Base-by-base conservation (phyloP, 2,329 filamentous ascomycete genomes). In the Phialophora macrospora region DNA sequence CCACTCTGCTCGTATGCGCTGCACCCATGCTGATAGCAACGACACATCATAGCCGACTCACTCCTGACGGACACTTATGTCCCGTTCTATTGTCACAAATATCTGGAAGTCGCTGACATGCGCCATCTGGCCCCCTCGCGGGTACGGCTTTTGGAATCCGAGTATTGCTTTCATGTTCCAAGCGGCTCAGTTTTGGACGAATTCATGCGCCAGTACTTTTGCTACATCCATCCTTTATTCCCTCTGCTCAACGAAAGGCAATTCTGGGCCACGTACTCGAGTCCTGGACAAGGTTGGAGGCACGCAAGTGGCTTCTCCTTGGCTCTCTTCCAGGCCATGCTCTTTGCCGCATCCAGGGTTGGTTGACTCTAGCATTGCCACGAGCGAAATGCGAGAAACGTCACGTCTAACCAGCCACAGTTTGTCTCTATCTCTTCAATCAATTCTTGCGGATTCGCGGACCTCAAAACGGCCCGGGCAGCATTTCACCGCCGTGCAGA, bases 361-460 rank as follows among this genome's bases (percentile, higher is more conserved):
- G 44, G 44, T 48, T 48, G 0, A 48, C 44, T 48, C 44, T 48
- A 20, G 44, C 44, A 20, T 20, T 48, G 44, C 44, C 44, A 48
- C 44, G 3, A 48, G 44, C 20, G 17, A 48, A 48, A 48, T 48
- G 44, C 44, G 44, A 48, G 44, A 48, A 48, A n/a, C 14, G 14
- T 48, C 14, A 48, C 44, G 14, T 14, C 44, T 48, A 48, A 48
- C 44, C 20, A 48, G 44, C 2, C 44, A 48, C 24, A 55, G 52
- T 55, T 55, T 30, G 52, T 55, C 22, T 55, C 52, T 28, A 55
- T 55, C 32, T 30, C 20, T n/a, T 55, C 52, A 20, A 55, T 55
- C 52, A 55, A 55, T 28, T 26, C 52, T 30, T 55, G 20, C 52
- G 52, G 52, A 55, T 55, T 55, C 20, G 32, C 26, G 3, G 26